Base-by-base conservation (phyloP, 805 yeast species). In the Starmera caribaea region DNA sequence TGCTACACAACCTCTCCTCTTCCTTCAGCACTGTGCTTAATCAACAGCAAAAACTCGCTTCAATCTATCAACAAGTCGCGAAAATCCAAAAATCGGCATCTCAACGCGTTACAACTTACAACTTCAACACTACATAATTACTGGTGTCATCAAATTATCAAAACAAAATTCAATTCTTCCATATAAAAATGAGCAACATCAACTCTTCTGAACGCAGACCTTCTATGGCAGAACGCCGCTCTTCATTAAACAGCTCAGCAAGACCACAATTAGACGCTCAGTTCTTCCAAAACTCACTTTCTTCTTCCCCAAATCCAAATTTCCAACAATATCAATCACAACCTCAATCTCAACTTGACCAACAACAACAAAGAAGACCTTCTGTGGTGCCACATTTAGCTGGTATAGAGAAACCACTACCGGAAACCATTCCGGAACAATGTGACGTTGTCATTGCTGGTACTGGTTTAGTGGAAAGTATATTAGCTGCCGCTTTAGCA, bases 401-500 rank as follows among this genome's bases (percentile, higher is more conserved):
- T 0, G 90, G 90, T 3, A 69, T 83, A 34, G 94, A 83, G 53
- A 79, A 81, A 46, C 90, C 94, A 3, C 62, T 74, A 28, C 80
- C 79, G 15, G 66, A 65, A 16, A 51, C 61, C 3, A 71, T 76
- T 30, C 78, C 92, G 7, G 85, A 80, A 26, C 65, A 79, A 45
- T 85, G 87, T 49, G 98, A 92, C 55, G 95, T 92, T 12, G 69
- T 92, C 27, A 83, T 92, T 41, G 76, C 83, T 46, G 98, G 98
- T 30, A 90, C 98, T 0, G 97, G 97, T 4, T 68, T 92, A 33
- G 81, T 79, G 2, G 96, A 92, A 58, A 76, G 87, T 48, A 79
- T 92, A 11, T 62, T 88, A 37, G 96, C 97, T 0, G 95, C 97
- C 11, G 90, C 97, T 0, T 68, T 92, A 36, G 82, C 97, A 11